Evolutionary conservation across 2,329 filamentous ascomycete genomes (phyloP).

Genomic region (Pseudogymnoascus destructans): DNA sequence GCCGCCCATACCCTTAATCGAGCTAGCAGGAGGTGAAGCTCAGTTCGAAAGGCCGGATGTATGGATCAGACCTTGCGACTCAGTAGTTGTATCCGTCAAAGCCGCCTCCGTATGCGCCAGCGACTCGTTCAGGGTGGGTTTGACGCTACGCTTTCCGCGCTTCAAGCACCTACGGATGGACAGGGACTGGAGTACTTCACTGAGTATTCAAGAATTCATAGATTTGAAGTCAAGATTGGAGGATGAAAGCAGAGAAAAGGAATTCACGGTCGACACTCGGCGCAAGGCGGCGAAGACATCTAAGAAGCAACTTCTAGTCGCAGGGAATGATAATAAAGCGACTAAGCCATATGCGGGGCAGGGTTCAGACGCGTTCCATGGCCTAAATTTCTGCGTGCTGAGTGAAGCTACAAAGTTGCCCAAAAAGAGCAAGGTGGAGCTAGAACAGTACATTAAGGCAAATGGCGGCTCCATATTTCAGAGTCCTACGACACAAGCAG

Average conservation of each 20-base stretch:
- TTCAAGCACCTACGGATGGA: conserved; percentile 75
- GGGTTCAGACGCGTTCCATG: conserved; percentile 55
- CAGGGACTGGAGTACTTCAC: conserved; percentile 66
- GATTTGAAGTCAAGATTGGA: conserved; percentile 57
- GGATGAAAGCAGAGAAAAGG: conserved; percentile 57
- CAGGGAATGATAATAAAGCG: conserved; percentile 47
- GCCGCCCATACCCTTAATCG: conserved; percentile 66
- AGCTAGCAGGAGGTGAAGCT: conserved; percentile 63
- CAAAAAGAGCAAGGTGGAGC: conserved; percentile 63
- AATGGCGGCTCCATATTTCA: conserved; percentile 74
- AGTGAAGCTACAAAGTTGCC: conserved; percentile 57
- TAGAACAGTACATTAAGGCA: conserved; percentile 70
- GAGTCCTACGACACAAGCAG: conserved; percentile 46
- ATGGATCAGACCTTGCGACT: conserved; percentile 86
- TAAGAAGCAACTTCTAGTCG: conserved; percentile 57
- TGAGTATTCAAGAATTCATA: conserved; percentile 67
- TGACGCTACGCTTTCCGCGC: conserved; percentile 81
- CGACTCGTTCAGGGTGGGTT: conserved; percentile 61
- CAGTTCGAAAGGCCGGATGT: conserved; percentile 71
- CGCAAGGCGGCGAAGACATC: conserved; percentile 35
- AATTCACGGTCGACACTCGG: conserved; percentile 63
- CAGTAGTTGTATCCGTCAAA: conserved; percentile 78
- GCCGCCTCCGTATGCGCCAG: conserved; percentile 65
- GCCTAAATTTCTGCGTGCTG: conserved; percentile 70
- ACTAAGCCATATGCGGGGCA: conserved; percentile 42